Base-by-base conservation (phyloP, 2,329 filamentous ascomycete genomes). In the Fusarium secorum region DNA sequence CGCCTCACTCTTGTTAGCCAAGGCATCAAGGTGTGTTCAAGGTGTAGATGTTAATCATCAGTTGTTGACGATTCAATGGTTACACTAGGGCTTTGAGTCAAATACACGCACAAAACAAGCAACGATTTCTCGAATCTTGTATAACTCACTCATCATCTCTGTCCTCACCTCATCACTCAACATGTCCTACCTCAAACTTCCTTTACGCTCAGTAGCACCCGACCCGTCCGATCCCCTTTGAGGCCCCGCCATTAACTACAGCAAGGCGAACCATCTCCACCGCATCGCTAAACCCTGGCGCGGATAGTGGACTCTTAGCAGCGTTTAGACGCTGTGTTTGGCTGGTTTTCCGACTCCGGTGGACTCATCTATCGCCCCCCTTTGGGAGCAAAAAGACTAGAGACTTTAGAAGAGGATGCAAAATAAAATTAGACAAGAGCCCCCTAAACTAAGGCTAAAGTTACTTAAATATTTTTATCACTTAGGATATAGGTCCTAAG, bases 241-340 rank as follows among this genome's bases (percentile, higher is more conserved):
- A 75, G 66, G 61, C 68, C 57, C 54, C 59, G 49, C 62, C 44
- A 41, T 41, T 46, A 48, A 64, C 57, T 60, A 72, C 48, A 55
- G 52, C 69, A 76, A 64, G 74, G 74, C 74, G 72, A 74, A 76
- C 71, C 45, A 66, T 63, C 65, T 60, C 72, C 71, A 70, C 67
- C 59, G 42, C 56, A 71, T 74, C 70, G 68, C 54, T 59, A 66
- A 69, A 60, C 61, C 53, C 60, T 59, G 46, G 26, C 44, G 71
- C 54, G 56, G 63, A 66, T 49, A 63, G 52, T 60, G 66, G 66
- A 18, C 48, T 70, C 62, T 52, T 51, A 36, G 45, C 54, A 61
- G 57, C 32, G 48, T 64, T 28, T 32, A 36, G 56, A 46, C 49
- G 33, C 36, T 42, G 41, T 67, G 36, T 61, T 56, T 73, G 65